A percentile compares a stretch with the other conserved stretches of the same genome.
Evolutionary conservation across 2,329 filamentous ascomycete species (phyloP).

Genomic region (Hypomyces rosellus): DNA sequence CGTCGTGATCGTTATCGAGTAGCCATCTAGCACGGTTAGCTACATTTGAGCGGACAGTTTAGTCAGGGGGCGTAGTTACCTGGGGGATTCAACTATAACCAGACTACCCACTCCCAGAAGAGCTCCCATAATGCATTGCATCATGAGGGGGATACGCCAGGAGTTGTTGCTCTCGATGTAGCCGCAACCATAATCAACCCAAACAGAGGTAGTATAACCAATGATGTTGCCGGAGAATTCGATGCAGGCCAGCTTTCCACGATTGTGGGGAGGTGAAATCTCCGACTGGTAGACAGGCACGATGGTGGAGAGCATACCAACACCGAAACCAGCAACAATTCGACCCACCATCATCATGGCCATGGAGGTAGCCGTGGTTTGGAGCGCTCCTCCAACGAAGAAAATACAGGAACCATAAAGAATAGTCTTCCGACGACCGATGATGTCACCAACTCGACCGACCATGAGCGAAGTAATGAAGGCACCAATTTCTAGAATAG

Average conservation of each 20-base stretch:
- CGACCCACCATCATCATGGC: constrained; percentile 82
- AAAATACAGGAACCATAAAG: constrained; percentile 91
- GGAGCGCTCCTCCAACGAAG: constrained; percentile 73
- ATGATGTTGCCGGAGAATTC: constrained; percentile 97
- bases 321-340: constrained; percentile 76
- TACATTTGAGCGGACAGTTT: neutral
- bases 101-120: constrained; percentile 80
- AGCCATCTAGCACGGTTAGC: constrained; percentile 63
- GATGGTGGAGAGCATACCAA: constrained; percentile 85
- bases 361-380: constrained; percentile 77
- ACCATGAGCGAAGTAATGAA: constrained; percentile 84
- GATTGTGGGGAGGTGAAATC: constrained; percentile 92
- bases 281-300: constrained; percentile 92
- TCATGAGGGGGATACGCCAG: constrained; percentile 82
- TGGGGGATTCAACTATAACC: constrained; percentile 91
- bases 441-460: constrained; percentile 83
- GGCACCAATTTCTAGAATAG: constrained; percentile 89
- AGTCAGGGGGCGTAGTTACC: constrained; percentile 45
- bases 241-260: constrained; percentile 92
- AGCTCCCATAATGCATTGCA: constrained; percentile 92
- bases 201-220: constrained; percentile 92
- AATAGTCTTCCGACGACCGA: constrained; percentile 84
- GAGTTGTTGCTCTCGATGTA: constrained; percentile 79
- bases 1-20: constrained; percentile 93
- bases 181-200: constrained; percentile 97